Evolutionary conservation across 176 grass and related monocot species (phyloP).

Genomic region (Musa itinerans): DNA sequence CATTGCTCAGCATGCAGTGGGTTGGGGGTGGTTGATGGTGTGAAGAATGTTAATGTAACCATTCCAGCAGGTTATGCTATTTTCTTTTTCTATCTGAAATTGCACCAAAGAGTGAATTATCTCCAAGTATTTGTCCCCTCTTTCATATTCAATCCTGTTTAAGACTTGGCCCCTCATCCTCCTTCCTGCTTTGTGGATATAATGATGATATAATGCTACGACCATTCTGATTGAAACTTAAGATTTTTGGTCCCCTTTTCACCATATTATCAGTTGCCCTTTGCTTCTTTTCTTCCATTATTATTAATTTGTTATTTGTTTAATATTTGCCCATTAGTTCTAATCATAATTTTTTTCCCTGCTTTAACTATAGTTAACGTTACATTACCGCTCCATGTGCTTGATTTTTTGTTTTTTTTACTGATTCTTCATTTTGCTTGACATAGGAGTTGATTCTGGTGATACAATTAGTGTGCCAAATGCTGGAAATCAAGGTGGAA

Average conservation of each 20-base stretch:
- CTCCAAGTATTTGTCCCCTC: not conserved
- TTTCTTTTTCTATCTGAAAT: conserved; percentile 7
- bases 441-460: conserved; percentile 71
- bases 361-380: not conserved
- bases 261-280: not conserved
- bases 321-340: not conserved
- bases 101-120: not conserved
- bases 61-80: conserved; percentile 72
- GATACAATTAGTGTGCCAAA: conserved; percentile 70
- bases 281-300: not conserved
- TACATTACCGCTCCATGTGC: not conserved
- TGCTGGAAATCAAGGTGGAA: conserved; percentile 72
- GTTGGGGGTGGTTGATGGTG: conserved; percentile 62
- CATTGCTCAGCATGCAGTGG: conserved; percentile 71
- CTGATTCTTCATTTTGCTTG: conserved; percentile 24
- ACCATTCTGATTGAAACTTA: not conserved
- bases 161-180: not conserved
- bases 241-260: not conserved
- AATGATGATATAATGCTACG: not conserved
- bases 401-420: not conserved
- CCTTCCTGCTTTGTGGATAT: not conserved
- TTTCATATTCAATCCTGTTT: not conserved
- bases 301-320: not conserved
- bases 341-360: not conserved
- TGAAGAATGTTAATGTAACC: conserved; percentile 62